Evolutionary conservation across 106 monocot genomes (phyloP).

Genomic region (Acanthochlamys bracteata): DNA sequence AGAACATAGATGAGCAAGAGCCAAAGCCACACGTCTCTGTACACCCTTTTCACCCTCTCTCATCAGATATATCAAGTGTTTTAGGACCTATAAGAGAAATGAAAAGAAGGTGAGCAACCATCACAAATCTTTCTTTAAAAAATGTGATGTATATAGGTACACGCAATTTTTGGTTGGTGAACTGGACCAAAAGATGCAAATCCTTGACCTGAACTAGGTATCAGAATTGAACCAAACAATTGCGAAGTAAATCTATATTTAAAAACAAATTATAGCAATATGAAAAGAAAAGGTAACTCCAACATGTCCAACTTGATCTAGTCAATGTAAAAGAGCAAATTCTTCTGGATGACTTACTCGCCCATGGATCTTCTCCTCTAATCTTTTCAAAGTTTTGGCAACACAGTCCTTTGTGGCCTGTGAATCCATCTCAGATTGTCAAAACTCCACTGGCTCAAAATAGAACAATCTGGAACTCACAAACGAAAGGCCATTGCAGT

Average conservation of each 20-base stretch:
- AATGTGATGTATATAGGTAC: too few relatives aligned
- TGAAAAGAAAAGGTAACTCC: not conserved
- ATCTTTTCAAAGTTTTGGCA: conserved; percentile 93
- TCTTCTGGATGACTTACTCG: conserved; percentile 62
- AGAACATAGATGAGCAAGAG: conserved; percentile 90
- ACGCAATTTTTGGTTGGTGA: too few relatives aligned
- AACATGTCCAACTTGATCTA: too few relatives aligned
- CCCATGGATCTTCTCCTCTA: conserved; percentile 94
- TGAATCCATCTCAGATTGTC: conserved; percentile 8
- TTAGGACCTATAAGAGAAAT: too few relatives aligned
- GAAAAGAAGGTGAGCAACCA: too few relatives aligned
- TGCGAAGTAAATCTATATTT: not conserved
- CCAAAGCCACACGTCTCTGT: conserved; percentile 74
- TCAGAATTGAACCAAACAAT: too few relatives aligned
- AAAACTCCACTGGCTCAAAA: not conserved
- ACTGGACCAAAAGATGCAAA: too few relatives aligned
- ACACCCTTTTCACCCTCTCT: conserved; percentile 66
- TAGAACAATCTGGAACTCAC: not conserved
- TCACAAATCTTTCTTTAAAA: too few relatives aligned
- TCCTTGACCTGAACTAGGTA: too few relatives aligned
- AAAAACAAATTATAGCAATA: not conserved
- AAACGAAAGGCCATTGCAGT: not conserved
- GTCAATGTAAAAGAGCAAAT: too few relatives aligned
- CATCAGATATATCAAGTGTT: conserved; percentile 90
- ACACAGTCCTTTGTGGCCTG: conserved; percentile 99